Evolutionary conservation across 495 filamentous ascomycete species (phyloP), one percentile per base, ranked within the genome.

Genomic region (Penicillium crystallinum): DNA sequence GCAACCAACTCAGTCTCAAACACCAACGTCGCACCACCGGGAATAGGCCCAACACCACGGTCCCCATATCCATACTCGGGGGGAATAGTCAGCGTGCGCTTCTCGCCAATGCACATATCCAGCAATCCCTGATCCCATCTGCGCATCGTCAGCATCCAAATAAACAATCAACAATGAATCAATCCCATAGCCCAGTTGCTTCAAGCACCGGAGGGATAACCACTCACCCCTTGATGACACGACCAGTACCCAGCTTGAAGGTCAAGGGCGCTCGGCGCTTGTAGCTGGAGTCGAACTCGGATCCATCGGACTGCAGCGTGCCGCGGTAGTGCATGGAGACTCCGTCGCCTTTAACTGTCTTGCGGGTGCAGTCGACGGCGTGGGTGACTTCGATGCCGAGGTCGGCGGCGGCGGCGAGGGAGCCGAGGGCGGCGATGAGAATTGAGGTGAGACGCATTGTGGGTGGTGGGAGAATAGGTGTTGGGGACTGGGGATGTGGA

Each of bases 31-130:
- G 85, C 79, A 21, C 84, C 86, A 2, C 77, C 84, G 15, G 90
- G 89, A 57, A 96, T 96, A 22, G 86, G 83, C 3, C 90, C 90
- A 62, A 89, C 76, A 34, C 66, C 77, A 38, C 83, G 77, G 55
- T 87, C 74, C 17, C 93, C 93, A 66, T 97, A 98, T 33, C 83
- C 93, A 55, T 84, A 77, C 64, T 85, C 81, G 27, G 91, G 88
- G n/a, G 89, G 90, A 46, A 98, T 92, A 18, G 87, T 96, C 69
- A 98, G 72, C 27, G 81, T 92, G 58, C 90, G 81, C 81, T 91
- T 93, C 78, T 98, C 93, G 31, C 93, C 95, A 58, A 96, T 85
- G 69, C 93, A 97, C 93, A 98, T 97, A 59, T 90, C 90, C 49
- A 95, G 61, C 29, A 96, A 77, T 34, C 92, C 91, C 63, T 93